phyloP scores from a whole-genome alignment of 1,284 basidiomycete genomes.

The Fomitopsis schrenkii region DNA sequence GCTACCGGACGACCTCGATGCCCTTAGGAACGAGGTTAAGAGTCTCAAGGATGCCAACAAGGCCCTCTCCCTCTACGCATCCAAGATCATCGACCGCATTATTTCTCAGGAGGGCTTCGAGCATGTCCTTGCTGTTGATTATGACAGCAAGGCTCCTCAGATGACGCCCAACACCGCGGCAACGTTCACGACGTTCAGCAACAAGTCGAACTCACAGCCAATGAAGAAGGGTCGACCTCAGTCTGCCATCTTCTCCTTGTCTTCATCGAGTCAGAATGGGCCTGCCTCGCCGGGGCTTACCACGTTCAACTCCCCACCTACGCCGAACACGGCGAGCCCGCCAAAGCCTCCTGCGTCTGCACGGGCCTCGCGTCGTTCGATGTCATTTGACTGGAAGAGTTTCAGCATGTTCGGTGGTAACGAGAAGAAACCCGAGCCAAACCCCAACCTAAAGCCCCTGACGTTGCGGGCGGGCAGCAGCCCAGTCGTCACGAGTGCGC shows the following conservation, averaged over 20 bases:
- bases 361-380: conserved; percentile 61
- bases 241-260: conserved; percentile 48
- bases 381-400: conserved; percentile 78
- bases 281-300: conserved; percentile 25
- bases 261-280: conserved; percentile 29
- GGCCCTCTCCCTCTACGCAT: conserved; percentile 88
- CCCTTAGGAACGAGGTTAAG: conserved; percentile 79
- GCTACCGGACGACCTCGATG: conserved; percentile 54
- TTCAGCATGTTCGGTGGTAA: conserved; percentile 63
- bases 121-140: conserved; percentile 87
- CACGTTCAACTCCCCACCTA: conserved; percentile 34
- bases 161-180: conserved; percentile 17
- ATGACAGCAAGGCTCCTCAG: conserved; percentile 49
- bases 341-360: conserved; percentile 19
- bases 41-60: conserved; percentile 93
- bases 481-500: conserved; percentile 54
- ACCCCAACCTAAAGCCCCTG: conserved; percentile 53
- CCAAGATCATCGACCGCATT: conserved; percentile 95
- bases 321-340: conserved; percentile 26
- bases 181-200: conserved; percentile 25
- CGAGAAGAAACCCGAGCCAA: conserved; percentile 55
- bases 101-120: conserved; percentile 93
- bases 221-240: conserved; percentile 53
- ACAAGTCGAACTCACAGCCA: conserved; percentile 23
- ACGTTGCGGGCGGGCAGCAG: conserved; percentile 62